Conservation (phyloP, 2,329 filamentous ascomycete genomes). For the Cordyceps cateniannulata region DNA sequence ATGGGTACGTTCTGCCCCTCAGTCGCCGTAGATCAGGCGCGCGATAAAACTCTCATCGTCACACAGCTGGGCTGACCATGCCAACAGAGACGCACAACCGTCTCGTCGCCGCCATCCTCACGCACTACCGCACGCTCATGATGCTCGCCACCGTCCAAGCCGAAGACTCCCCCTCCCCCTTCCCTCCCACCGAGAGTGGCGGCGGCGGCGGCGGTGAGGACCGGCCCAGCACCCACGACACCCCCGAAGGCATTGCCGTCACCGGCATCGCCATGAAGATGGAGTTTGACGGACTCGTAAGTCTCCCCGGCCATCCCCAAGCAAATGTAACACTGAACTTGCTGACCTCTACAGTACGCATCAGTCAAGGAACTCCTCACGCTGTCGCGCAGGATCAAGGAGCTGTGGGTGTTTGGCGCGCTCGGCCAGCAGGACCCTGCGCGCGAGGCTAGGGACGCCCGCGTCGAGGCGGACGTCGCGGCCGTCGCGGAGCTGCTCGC, state of each 20-base stretch:
- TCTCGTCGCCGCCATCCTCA: conserved; percentile 38
- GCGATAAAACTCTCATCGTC: too few relatives aligned
- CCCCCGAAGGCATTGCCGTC: conserved; percentile 36
- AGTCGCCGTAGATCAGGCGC: too few relatives aligned
- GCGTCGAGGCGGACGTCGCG: conserved; percentile 30
- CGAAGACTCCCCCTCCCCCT: conserved; percentile 18
- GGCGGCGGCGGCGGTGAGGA: too few relatives aligned
- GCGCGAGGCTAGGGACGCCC: conserved; percentile 29
- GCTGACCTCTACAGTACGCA: conserved; percentile 26
- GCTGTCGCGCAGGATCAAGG: conserved; percentile 37
- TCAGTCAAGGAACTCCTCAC: conserved; percentile 39
- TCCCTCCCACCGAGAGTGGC: too few relatives aligned
- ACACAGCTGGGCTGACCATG: background rate
- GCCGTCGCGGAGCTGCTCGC: conserved; percentile 29
- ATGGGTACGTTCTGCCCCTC: conserved; percentile 24
- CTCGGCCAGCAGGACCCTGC: conserved; percentile 32
- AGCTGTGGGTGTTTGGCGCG: conserved; percentile 39
- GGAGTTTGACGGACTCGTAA: conserved; percentile 38
- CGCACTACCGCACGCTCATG: conserved; percentile 37
- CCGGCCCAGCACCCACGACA: conserved; percentile 26
- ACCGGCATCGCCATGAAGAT: conserved; percentile 38
- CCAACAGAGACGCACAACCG: conserved; percentile 38
- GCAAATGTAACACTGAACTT: too few relatives aligned
- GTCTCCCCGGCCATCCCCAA: background rate
- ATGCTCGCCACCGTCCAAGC: conserved; percentile 37